Percentiles rank a stretch among this genome's conserved stretches.
Evolutionary conservation across 371 early-diverging fungal species (phyloP).

Genomic region (Syncephalastrum monosporum): DNA sequence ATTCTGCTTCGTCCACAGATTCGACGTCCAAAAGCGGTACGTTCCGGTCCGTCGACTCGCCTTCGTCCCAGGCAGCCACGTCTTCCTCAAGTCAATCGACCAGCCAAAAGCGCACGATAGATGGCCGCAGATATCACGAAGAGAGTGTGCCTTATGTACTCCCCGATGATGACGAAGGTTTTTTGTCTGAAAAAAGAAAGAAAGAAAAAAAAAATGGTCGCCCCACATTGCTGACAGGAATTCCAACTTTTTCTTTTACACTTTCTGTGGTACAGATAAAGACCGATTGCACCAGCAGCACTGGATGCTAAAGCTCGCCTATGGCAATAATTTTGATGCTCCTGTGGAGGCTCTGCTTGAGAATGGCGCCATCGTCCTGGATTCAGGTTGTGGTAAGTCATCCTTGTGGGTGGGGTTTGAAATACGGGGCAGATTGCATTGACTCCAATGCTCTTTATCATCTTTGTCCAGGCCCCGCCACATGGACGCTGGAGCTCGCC

Average conservation of each 20-base stretch:
- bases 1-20: no score
- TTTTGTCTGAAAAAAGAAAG: no score
- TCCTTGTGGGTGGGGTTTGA: background rate
- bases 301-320: conserved; percentile 1
- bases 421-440: no score
- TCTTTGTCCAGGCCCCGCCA: conserved; percentile 7
- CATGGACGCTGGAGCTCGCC: conserved; percentile 38
- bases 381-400: conserved; percentile 27
- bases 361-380: conserved; percentile 16
- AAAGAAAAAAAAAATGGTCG: no score
- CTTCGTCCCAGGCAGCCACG: no score
- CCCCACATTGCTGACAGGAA: no score
- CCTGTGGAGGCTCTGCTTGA: conserved; percentile 1
- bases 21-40: no score
- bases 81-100: no score
- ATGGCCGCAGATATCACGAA: conserved; percentile 18
- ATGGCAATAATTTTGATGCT: conserved; percentile 3
- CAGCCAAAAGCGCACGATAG: no score
- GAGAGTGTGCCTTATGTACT: conserved; percentile 42
- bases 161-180: conserved; percentile 48
- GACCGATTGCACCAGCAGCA: conserved; percentile 8
- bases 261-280: conserved; percentile 2
- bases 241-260: no score
- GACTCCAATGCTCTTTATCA: no score
- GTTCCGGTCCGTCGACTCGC: no score